phyloP scores from a whole-genome alignment of 345 rosid species.

The Brassica rapa region DNA sequence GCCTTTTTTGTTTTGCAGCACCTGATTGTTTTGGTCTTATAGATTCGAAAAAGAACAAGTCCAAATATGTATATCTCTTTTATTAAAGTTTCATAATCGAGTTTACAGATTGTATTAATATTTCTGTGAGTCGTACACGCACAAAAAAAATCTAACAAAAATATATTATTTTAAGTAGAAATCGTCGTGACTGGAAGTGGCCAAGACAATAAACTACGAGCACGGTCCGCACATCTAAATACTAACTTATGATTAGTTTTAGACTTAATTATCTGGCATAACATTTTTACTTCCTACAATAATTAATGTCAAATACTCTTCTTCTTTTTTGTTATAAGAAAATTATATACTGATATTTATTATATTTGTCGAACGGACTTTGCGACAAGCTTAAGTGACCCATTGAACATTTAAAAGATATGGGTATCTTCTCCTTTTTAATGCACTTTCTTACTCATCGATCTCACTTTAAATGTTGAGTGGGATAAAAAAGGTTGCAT shows the following conservation, averaged over 20 bases:
- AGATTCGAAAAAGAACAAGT: not conserved
- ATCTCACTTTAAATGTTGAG: conserved; percentile 23
- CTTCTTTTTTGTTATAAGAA: too few relatives aligned
- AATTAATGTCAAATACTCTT: not conserved
- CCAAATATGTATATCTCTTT: not conserved
- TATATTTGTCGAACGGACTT: conserved; percentile 4
- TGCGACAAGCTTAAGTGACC: conserved; percentile 31
- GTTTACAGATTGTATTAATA: not conserved
- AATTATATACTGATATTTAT: not conserved
- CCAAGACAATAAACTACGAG: not conserved
- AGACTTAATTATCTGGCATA: not conserved
- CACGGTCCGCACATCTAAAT: too few relatives aligned
- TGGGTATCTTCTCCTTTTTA: conserved; percentile 24
- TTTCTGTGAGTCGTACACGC: not conserved
- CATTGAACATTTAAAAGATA: conserved; percentile 23
- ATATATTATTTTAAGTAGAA: not conserved
- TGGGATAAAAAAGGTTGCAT: conserved; percentile 12
- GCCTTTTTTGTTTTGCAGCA: too few relatives aligned
- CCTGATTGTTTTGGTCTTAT: not conserved
- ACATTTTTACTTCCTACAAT: not conserved
- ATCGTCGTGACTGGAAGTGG: not conserved
- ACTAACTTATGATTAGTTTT: not conserved
- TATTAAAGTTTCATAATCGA: not conserved
- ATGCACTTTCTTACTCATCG: not conserved
- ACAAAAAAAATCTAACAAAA: not conserved